Base-by-base conservation (phyloP, 2,329 filamentous ascomycete species). In the Amauroascus niger region DNA sequence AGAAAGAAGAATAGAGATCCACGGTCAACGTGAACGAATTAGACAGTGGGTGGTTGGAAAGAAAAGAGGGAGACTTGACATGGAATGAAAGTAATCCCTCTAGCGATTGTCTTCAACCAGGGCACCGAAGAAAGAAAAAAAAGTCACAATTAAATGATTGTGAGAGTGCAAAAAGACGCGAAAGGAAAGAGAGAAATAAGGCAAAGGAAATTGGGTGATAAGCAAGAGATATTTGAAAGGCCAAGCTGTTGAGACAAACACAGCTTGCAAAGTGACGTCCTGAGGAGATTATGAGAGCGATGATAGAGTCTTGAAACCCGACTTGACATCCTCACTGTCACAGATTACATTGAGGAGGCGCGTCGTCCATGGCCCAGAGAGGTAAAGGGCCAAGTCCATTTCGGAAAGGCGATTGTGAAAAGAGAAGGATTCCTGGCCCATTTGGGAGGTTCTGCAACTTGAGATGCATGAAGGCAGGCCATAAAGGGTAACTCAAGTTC, bases 21-120 rank as follows among this genome's bases (percentile, higher is more conserved):
- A 55, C 53, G 49, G 30, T 55, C 53, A 55, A 55, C 53, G 53
- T 55, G 53, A 48, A 52, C n/a, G 33, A 37, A 54, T 49, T 54
- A 48, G 30, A 43, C 24, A 54, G 46, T 26, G 32, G 30, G 43
- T 35, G 39, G 39, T 48, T 48, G 52, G 44, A 49, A 49, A 7
- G 26, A 52, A 40, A n/a, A n/a, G 39, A 51, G 49, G 40, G 30
- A 39, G 41, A 52, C 40, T 50, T 52, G 9, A 46, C 41, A 52
- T 52, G 22, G 28, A 52, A 52, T 52, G 50, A 52, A 52, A 52
- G 50, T 45, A 52, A 39, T 20, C 50, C 50, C 50, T 46, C 22
- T n/a, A 46, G 50, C 50, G 50, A 52, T 46, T 40, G 50, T 52
- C 50, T 46, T 52, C 50, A 52, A 52, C 50, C 50, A 52, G 32